Conservation (phyloP, 2,329 filamentous ascomycete species). For the Verticillium nubilum region DNA sequence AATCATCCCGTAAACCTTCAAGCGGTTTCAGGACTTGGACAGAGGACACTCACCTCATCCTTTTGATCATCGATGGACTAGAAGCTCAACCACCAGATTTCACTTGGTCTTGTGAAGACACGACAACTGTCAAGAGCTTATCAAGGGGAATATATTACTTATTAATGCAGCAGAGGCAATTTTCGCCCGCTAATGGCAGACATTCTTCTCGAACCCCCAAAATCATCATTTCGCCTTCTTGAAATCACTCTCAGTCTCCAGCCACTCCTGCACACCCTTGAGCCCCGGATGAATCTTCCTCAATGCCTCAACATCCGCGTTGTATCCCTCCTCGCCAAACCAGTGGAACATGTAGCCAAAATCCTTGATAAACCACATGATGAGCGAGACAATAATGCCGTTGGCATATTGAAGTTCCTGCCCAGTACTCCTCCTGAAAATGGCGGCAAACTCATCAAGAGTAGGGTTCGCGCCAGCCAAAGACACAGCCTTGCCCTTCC, state of each 20-base stretch:
- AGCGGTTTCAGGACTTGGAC: no score
- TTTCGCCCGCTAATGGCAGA: no score
- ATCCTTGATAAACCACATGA: constrained; percentile 23
- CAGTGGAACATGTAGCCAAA: constrained; percentile 30
- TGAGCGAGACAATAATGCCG: constrained; percentile 17
- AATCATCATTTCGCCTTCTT: constrained; percentile 7
- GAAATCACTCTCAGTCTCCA: constrained; percentile 59
- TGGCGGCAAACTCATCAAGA: constrained; percentile 19
- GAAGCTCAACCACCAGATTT: no score
- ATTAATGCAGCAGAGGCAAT: no score
- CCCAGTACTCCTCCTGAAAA: constrained; percentile 26
- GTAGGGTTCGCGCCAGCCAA: constrained; percentile 35
- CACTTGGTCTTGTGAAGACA: no score
- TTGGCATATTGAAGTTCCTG: constrained; percentile 21
- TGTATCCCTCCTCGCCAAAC: constrained; percentile 29
- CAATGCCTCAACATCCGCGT: constrained; percentile 23
- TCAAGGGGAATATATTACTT: no score
- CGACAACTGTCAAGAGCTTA: no score
- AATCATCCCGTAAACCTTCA: no score
- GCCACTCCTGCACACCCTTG: constrained; percentile 20
- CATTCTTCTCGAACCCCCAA: no score
- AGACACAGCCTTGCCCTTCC: constrained; percentile 23
- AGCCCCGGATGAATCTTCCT: constrained; percentile 20
- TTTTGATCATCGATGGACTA: no score
- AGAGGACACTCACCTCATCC: no score